Evolutionary conservation across 768 basidiomycete species (phyloP).

Genomic region (Pulveroboletus sp.): DNA sequence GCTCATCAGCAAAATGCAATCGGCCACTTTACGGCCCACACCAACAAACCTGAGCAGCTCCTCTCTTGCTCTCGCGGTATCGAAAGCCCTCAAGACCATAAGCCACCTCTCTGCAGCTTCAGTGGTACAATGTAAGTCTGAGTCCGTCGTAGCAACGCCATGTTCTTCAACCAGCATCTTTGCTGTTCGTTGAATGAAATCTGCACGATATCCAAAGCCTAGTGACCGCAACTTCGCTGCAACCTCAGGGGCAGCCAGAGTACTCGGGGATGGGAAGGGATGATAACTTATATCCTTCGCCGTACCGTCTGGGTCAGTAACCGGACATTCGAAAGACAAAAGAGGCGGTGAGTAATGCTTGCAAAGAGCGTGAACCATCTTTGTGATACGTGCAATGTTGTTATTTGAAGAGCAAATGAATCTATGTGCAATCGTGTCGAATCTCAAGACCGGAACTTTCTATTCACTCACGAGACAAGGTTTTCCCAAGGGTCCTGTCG

Average conservation of each 20-base stretch:
- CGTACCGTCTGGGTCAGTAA: constrained; percentile 25
- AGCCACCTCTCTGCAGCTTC: constrained; percentile 65
- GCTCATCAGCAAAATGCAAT: constrained; percentile 91
- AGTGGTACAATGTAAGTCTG: not conserved
- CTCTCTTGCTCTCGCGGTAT: constrained; percentile 58
- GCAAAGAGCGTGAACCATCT: constrained; percentile 85
- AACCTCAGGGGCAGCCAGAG: constrained; percentile 54
- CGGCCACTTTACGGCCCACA: constrained; percentile 95
- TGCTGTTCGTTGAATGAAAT: constrained; percentile 82
- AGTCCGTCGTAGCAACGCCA: constrained; percentile 15
- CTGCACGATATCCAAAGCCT: constrained; percentile 94
- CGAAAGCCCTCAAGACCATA: constrained; percentile 41
- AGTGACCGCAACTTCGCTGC: constrained; percentile 64
- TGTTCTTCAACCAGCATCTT: constrained; percentile 65
- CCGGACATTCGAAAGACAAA: constrained; percentile 42
- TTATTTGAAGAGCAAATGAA: constrained; percentile 99
- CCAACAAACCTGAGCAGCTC: constrained; percentile 81
- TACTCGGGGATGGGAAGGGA: constrained; percentile 79
- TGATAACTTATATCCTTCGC: constrained; percentile 48
- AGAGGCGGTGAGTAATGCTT: constrained; percentile 68
- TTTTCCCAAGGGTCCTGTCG: constrained; percentile 97
- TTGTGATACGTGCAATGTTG: constrained; percentile 90
- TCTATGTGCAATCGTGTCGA: constrained; percentile 37
- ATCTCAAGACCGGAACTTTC: not conserved
- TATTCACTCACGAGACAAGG: constrained; percentile 72